A percentile compares a stretch with the other conserved stretches of the same genome.
Conservation (phyloP, 345 rosid species). For the Citrus hindsii region DNA sequence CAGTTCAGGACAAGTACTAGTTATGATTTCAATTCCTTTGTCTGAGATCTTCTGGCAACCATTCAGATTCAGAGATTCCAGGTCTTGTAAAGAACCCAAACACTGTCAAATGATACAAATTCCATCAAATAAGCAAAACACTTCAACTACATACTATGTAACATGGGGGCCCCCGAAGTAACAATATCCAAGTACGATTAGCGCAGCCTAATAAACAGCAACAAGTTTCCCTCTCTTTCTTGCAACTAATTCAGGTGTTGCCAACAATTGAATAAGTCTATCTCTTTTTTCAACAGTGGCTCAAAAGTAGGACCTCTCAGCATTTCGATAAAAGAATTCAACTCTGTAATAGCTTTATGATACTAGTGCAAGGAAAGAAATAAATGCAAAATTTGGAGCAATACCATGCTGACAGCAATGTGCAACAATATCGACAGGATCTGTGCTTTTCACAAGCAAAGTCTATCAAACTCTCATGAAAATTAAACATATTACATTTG, state of each 20-base stretch:
- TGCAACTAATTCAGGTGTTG: background rate
- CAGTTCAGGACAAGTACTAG: conserved; percentile 56
- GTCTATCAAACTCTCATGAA: background rate
- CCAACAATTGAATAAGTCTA: background rate
- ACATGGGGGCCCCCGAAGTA: background rate
- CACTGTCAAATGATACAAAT: conserved; percentile 39
- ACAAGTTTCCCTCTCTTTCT: background rate
- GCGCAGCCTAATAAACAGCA: background rate
- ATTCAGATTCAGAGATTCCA: conserved; percentile 80
- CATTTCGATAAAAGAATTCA: background rate
- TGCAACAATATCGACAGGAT: background rate
- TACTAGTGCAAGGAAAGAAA: background rate
- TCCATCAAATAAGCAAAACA: background rate
- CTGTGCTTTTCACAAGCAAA: background rate
- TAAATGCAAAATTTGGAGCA: background rate
- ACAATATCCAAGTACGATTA: background rate
- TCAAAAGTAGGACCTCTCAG: background rate
- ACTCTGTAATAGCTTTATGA: background rate
- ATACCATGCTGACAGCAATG: background rate
- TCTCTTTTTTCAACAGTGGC: background rate
- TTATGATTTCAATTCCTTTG: conserved; percentile 67
- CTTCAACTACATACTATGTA: background rate
- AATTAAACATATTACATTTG: background rate
- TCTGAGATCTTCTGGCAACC: conserved; percentile 96
- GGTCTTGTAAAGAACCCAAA: conserved; percentile 43